Evolutionary conservation across 2,329 filamentous ascomycete genomes (phyloP), one percentile per base, ranked within the genome.

Genomic region (Rutstroemia sp.): DNA sequence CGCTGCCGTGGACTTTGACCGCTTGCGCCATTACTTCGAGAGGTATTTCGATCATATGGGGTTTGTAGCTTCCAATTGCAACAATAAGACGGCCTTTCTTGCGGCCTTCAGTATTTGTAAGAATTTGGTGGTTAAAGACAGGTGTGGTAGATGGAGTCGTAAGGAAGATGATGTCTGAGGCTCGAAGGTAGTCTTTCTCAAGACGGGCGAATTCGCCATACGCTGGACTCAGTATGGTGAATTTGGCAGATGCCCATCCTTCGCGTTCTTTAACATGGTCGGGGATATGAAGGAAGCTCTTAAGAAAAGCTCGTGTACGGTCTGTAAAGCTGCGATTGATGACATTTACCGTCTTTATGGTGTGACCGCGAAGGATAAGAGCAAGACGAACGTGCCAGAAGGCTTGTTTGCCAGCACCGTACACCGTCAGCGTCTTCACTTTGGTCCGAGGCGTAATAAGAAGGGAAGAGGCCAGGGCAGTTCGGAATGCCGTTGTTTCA

Each of bases 341-440:
- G 66, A 96, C 86, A 72, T 92, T 86, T 49, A 96, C 80, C 58
- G 87, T 82, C 65, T 86, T 85, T 64, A 96, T 86, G 19, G 90
- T 88, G 47, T 74, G 54, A 1, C 82, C 82, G 21, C 80, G 86
- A 50, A 94, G 78, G 61, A 92, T 78, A 10, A 97, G 78, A 0
- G 92, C 86, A 4, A 97, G 79, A 0, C 91, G 86, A 45, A 95
- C 83, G 70, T 96, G 92, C 92, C 92, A 97, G 74, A 92, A 95
- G 12, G 92, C 92, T 74, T 96, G 92, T 64, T 87, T 84, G 47
- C 92, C 92, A 37, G 87, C 86, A 23, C 92, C 92, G 70, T 96
- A 97, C 53, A 95, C 86, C 14, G 87, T 85, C 10, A 96, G 69
- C 14, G 85, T 89, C 67, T 86, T 85, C 44, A 95, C 86, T 27